Evolutionary conservation across 306 rosid genomes (phyloP), one percentile per base, ranked within the genome.

Genomic region (Cucurbita maxima): DNA sequence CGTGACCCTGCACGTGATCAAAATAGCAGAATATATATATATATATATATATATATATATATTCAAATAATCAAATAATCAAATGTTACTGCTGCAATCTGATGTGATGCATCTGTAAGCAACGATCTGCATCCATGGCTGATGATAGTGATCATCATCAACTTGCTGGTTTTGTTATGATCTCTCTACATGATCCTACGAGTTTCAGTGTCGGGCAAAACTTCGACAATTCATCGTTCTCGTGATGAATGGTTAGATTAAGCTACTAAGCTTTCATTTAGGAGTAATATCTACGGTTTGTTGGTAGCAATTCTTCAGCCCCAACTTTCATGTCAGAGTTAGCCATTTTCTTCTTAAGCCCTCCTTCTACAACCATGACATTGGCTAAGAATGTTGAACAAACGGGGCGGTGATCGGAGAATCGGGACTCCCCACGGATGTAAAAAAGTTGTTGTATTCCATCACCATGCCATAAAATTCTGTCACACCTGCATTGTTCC

Each of bases 341-440:
- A 58, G 90, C 75, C 59, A 54, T 72, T 80, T 70, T 86, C 57
- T 78, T 84, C 77, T 76, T 90, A 54, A 70, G 70, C 77, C 87
- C 85, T 71, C 75, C 80, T 12, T 60, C 74, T 76, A 25, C 75
- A 75, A 79, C 86, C 68, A 69, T 81, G 76, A 86, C 93, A 72
- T 88, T 82, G 41, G 91, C 85, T 78, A 84, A 55, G 83, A 95
- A 95, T 44, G 90, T 72, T 3, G 96, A 80, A 77, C 90, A 88
- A 73, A 95, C 99, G 0, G 99, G 97, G 50, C 99, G 78, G 72
- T 95, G 99, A 71, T 95, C 99, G 3, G 99, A 95, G 76, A 95
- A 89, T 66, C 66, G 83, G 22, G 87, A 83, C 61, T 91, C 97
- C 62, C 88, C 84, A 0, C 99, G 88, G 47, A 79, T 66, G 66